These are phyloP conservation scores for Pinus taeda DNA, from an alignment of 75 land plant species.

Conservation along the genomic window DNA sequence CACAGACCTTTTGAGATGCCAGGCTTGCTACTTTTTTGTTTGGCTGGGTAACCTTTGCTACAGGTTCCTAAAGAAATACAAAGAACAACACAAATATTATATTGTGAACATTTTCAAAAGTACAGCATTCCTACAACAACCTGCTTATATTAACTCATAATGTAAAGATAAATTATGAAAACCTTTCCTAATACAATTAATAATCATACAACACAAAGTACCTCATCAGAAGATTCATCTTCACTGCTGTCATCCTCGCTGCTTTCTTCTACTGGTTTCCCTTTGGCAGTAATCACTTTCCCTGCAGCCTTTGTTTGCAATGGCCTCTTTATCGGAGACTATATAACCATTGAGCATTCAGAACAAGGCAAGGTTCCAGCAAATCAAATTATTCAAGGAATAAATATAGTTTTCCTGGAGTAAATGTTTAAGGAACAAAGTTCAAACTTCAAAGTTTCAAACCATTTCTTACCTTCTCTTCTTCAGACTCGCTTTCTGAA, in stretches of 20 bases:
- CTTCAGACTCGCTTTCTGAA: neutral
- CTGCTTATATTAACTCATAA: no score
- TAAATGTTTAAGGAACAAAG: no score
- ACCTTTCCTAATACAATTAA: no score
- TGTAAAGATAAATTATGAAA: no score
- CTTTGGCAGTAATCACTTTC: neutral
- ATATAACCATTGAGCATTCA: no score
- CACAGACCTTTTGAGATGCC: neutral
- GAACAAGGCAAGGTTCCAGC: no score
- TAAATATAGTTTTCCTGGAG: no score
- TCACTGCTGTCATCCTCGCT: neutral
- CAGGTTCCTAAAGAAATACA: neutral
- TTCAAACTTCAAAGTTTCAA: no score
- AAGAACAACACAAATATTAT: neutral
- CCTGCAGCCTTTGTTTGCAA: neutral
- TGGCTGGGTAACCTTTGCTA: neutral
- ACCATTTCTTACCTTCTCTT: neutral
- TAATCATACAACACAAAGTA: neutral
- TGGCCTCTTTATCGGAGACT: neutral
- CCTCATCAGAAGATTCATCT: neutral
- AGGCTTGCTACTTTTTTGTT: neutral
- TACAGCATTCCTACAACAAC: no score
- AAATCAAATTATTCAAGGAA: no score
- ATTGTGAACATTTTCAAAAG: no score
- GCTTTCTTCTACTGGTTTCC: neutral